phyloP scores from a whole-genome alignment of 495 filamentous ascomycete species.

The Penicillium silybi region DNA sequence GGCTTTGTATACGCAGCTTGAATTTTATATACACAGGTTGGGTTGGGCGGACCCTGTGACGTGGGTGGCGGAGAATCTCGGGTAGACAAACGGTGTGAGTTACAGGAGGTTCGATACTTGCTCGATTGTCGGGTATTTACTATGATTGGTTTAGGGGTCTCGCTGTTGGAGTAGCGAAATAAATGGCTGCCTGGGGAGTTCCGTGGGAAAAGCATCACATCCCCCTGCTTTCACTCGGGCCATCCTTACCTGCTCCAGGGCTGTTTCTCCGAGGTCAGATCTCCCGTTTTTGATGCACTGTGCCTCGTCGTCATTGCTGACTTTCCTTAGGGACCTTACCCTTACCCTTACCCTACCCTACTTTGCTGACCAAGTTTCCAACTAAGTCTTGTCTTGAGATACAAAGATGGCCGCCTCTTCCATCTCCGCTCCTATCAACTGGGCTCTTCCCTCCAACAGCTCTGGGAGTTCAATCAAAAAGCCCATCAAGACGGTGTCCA shows the following conservation, averaged over 20 bases:
- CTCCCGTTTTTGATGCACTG: background rate
- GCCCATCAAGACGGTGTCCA: slow-evolving; percentile 40
- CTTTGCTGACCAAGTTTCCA: background rate
- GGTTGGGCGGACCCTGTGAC: background rate
- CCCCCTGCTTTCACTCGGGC: background rate
- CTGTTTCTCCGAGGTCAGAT: slow-evolving; percentile 1
- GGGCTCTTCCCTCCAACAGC: slow-evolving; percentile 30
- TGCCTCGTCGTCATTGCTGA: background rate
- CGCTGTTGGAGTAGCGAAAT: background rate
- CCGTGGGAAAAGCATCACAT: background rate
- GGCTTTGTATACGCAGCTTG: no score
- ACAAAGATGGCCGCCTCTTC: slow-evolving; percentile 13
- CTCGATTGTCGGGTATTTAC: background rate
- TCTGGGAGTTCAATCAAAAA: slow-evolving; percentile 35
- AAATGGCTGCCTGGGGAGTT: background rate
- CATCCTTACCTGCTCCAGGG: background rate
- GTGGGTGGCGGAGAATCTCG: background rate
- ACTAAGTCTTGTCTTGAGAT: background rate
- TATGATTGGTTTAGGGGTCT: no score
- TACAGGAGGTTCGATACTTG: background rate
- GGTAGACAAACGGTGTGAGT: background rate
- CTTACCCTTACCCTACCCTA: background rate
- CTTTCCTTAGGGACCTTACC: background rate
- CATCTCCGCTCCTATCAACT: slow-evolving; percentile 24
- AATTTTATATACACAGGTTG: background rate